Percentiles rank a stretch among this genome's conserved stretches.
These are phyloP conservation scores for Sphaceloma murrayae DNA, from an alignment of 2,329 filamentous ascomycete genomes.

Conservation along the genomic window DNA sequence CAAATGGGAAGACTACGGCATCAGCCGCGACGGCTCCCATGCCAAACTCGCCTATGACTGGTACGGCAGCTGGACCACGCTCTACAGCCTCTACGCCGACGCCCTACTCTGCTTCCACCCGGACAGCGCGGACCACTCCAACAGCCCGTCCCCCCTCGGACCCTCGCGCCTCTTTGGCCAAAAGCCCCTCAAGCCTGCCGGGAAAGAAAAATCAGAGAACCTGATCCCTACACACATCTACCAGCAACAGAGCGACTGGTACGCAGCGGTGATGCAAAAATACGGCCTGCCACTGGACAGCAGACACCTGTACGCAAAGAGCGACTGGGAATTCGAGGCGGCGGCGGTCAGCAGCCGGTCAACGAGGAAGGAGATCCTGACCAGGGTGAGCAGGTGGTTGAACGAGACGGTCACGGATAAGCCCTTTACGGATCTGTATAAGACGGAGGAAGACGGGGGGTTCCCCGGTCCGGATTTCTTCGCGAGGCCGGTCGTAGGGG, in stretches of 20 bases:
- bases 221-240: slow-evolving; percentile 72
- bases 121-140: slow-evolving; percentile 25
- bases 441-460: slow-evolving; percentile 65
- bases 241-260: slow-evolving; percentile 71
- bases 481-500: slow-evolving; percentile 73
- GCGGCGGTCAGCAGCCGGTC: slow-evolving; percentile 64
- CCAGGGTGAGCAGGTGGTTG: slow-evolving; percentile 67
- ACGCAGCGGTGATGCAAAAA: slow-evolving; percentile 64
- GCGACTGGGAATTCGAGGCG: slow-evolving; percentile 85
- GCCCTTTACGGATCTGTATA: slow-evolving; percentile 72
- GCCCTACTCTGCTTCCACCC: slow-evolving; percentile 71
- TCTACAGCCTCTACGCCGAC: slow-evolving; percentile 80
- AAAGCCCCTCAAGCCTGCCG: slow-evolving; percentile 25
- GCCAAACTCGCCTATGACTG: slow-evolving; percentile 72
- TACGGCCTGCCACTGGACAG: slow-evolving; percentile 77
- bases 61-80: slow-evolving; percentile 71
- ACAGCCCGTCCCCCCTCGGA: slow-evolving; percentile 28
- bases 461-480: slow-evolving; percentile 70
- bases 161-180: slow-evolving; percentile 1
- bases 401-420: slow-evolving; percentile 70
- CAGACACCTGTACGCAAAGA: slow-evolving; percentile 76
- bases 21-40: slow-evolving; percentile 60
- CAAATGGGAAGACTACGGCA: slow-evolving; percentile 62
- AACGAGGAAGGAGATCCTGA: slow-evolving; percentile 61
- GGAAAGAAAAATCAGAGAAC: slow-evolving; percentile 21